Percentiles rank a stretch among this genome's conserved stretches.
Conservation (phyloP, 805 yeast species). For the Yarrowia osloensis region DNA sequence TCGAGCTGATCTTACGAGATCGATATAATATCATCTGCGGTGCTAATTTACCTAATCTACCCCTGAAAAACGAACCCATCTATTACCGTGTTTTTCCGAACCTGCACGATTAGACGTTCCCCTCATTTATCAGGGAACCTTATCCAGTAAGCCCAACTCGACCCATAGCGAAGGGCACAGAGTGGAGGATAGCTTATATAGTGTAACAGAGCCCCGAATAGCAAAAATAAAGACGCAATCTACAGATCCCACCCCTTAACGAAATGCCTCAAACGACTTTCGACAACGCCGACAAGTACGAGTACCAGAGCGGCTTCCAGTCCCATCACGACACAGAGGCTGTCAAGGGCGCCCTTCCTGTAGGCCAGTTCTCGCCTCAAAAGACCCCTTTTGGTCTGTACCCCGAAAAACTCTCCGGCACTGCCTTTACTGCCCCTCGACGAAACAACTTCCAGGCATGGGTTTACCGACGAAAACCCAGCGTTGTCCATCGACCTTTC, state of each 20-base stretch:
- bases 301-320: constrained; percentile 36
- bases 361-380: constrained; percentile 39
- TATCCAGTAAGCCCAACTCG: not conserved
- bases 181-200: constrained; percentile 3
- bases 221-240: not conserved
- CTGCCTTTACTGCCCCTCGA: constrained; percentile 41
- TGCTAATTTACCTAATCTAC: too few relatives aligned
- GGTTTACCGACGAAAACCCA: constrained; percentile 38
- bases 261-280: constrained; percentile 33
- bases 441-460: constrained; percentile 38
- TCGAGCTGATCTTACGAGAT: too few relatives aligned
- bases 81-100: constrained; percentile 24
- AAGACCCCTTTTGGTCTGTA: constrained; percentile 37
- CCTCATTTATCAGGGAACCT: constrained; percentile 9
- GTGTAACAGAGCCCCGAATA: not conserved
- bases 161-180: not conserved
- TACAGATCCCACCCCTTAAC: not conserved
- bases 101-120: not conserved
- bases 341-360: constrained; percentile 37
- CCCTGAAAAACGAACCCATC: not conserved
- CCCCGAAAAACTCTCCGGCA: constrained; percentile 41
- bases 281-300: constrained; percentile 35
- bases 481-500: constrained; percentile 36
- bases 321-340: constrained; percentile 39
- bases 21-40: too few relatives aligned